Evolutionary conservation across 129 eudicot genomes (phyloP).

Genomic region (Lactuca sativa): DNA sequence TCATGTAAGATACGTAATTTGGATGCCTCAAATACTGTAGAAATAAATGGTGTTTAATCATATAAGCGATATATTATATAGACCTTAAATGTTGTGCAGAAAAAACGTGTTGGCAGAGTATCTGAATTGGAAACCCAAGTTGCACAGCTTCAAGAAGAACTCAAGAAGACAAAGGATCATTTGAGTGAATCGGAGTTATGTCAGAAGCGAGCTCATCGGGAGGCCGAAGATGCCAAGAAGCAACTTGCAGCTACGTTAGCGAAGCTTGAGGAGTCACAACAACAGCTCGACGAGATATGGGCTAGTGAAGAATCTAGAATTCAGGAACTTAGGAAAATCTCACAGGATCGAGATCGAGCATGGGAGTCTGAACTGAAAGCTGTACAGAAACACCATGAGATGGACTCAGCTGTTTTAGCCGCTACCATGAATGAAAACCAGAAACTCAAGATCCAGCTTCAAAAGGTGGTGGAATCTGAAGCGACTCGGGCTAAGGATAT

Average conservation of each 20-base stretch:
- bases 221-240: conserved; percentile 78
- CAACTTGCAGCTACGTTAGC: conserved; percentile 55
- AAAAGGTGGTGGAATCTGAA: conserved; percentile 54
- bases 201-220: conserved; percentile 54
- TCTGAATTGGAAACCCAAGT: conserved; percentile 67
- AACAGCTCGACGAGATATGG: conserved; percentile 68
- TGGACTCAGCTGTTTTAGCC: conserved; percentile 66
- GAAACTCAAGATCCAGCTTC: conserved; percentile 63
- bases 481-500: conserved; percentile 44
- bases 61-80: background rate
- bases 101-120: conserved; percentile 45
- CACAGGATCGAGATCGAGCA: conserved; percentile 87
- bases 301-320: conserved; percentile 68
- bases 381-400: conserved; percentile 70
- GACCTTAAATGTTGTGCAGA: conserved; percentile 33
- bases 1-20: no score
- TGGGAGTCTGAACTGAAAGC: conserved; percentile 94
- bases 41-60: background rate
- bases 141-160: conserved; percentile 68
- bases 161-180: conserved; percentile 65
- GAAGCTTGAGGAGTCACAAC: conserved; percentile 61
- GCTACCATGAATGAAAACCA: conserved; percentile 69
- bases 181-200: conserved; percentile 53
- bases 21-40: no score
- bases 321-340: conserved; percentile 72